Percentiles rank a stretch among this genome's conserved stretches.
phyloP scores from a whole-genome alignment of 768 basidiomycete genomes.

The Mycena vulgaris region DNA sequence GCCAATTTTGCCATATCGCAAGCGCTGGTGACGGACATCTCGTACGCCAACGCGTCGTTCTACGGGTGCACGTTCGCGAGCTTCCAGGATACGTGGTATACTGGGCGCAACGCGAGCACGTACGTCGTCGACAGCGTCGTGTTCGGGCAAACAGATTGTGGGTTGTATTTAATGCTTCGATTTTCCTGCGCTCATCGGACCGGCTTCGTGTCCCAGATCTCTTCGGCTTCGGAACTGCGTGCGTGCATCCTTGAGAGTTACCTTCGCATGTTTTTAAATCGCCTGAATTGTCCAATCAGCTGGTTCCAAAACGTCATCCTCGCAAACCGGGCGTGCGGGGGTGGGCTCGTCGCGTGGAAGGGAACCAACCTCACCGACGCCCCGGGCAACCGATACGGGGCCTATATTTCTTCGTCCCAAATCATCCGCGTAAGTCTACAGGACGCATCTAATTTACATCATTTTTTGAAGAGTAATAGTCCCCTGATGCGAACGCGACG shows the following conservation, averaged over 20 bases:
- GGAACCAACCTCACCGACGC: slow-evolving; percentile 69
- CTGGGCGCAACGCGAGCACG: slow-evolving; percentile 70
- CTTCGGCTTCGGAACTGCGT: slow-evolving; percentile 76
- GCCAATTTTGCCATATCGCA: slow-evolving; percentile 74
- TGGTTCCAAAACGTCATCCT: slow-evolving; percentile 74
- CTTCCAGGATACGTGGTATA: slow-evolving; percentile 79
- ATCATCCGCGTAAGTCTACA: slow-evolving; percentile 68
- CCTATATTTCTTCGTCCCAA: slow-evolving; percentile 68
- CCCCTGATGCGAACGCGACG: slow-evolving; percentile 70
- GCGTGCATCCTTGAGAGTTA: slow-evolving; percentile 37
- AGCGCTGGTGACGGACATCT: slow-evolving; percentile 74
- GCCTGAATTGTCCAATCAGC: slow-evolving; percentile 46
- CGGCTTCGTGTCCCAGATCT: slow-evolving; percentile 56
- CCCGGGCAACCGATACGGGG: slow-evolving; percentile 67
- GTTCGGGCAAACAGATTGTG: slow-evolving; percentile 77
- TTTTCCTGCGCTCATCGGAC: background rate
- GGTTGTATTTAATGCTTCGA: slow-evolving; percentile 33
- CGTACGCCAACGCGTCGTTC: slow-evolving; percentile 78
- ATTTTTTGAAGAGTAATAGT: no score
- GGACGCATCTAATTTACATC: no score
- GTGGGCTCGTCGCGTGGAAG: slow-evolving; percentile 77
- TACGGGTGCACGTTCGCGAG: slow-evolving; percentile 74
- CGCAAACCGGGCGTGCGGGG: slow-evolving; percentile 76
- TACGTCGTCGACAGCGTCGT: slow-evolving; percentile 75
- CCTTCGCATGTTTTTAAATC: no score